Percentiles rank a stretch among this genome's conserved stretches.
These are phyloP conservation scores for Eimeria praecox DNA, from an alignment of 169 alveolate species.

Conservation along the genomic window DNA sequence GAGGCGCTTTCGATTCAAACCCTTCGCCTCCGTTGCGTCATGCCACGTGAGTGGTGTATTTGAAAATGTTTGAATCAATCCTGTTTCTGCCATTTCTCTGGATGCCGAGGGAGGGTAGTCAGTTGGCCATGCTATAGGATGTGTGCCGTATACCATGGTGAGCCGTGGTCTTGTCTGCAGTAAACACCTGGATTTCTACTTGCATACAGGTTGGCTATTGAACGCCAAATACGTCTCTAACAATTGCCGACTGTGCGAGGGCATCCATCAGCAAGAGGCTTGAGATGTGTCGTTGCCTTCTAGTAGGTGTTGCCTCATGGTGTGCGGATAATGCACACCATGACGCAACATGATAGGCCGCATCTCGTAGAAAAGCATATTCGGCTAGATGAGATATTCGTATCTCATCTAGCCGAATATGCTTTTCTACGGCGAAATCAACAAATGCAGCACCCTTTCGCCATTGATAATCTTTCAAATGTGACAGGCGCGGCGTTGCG, in stretches of 20 bases:
- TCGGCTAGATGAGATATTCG: too few species aligned
- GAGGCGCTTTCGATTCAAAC: constrained; percentile 22
- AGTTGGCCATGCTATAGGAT: background rate
- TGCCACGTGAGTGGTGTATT: background rate
- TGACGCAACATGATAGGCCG: too few species aligned
- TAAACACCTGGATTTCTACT: background rate
- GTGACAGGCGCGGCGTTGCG: too few species aligned
- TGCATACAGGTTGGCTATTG: background rate
- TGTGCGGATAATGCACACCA: too few species aligned
- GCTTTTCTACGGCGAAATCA: too few species aligned
- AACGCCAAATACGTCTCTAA: background rate
- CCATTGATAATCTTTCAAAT: too few species aligned
- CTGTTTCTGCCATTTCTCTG: background rate
- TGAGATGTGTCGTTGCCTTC: background rate
- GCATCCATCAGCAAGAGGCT: background rate
- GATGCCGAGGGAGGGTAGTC: background rate
- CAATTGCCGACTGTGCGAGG: background rate
- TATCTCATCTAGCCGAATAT: too few species aligned
- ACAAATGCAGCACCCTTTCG: too few species aligned
- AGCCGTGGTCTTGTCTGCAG: background rate
- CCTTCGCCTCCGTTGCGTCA: background rate
- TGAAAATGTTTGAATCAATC: background rate
- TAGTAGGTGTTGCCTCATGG: background rate
- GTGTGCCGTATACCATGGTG: background rate
- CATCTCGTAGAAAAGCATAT: too few species aligned